Base-by-base conservation (phyloP, 768 basidiomycete species). In the Hypholoma sublateritium region DNA sequence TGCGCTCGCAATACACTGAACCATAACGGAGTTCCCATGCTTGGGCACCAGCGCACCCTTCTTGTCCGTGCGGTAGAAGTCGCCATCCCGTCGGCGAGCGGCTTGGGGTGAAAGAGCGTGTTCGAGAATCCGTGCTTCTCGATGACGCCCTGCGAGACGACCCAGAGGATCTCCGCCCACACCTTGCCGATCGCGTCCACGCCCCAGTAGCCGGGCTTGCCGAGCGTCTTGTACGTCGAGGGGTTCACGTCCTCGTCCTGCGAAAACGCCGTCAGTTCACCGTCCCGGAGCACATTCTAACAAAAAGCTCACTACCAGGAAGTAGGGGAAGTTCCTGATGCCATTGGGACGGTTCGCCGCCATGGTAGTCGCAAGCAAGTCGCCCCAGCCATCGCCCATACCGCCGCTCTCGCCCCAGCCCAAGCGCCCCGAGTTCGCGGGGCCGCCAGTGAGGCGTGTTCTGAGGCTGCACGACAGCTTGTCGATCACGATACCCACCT, bases 381-480 rank as follows among this genome's bases (percentile, higher is more conserved):
- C 91, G 60, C 95, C 95, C 95, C 95, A 97, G 13, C 95, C 95
- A 74, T 97, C 94, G 62, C 95, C 95, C 95, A 98, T 98, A 22
- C 95, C 96, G 37, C 96, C 96, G 24, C 87, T 81, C 76, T 98
- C 95, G 50, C 96, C 95, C 88, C 91, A 98, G 11, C 93, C 93
- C 55, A 98, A 85, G 70, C 95, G 97, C 2, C 90, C 91, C 28
- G 93, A 95, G 75, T 96, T 92, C 53, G 84, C 80, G 0, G 95
- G 95, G 2, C 96, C 96, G 70, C 96, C 96, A 6, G 96, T 98
- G 59, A 98, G 71, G 65, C 96, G 89, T 2, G 94, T 99, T 67
- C 91, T 93, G 47, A 98, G 75, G 58, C 96, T 96, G 70, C 98
- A 96, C 50, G 81, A 76, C 62, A 90, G 68, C 71, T 95, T 92